A percentile compares a stretch with the other conserved stretches of the same genome.
Conservation (phyloP, 371 early-diverging fungal genomes). For the Rhizopus delemar region DNA sequence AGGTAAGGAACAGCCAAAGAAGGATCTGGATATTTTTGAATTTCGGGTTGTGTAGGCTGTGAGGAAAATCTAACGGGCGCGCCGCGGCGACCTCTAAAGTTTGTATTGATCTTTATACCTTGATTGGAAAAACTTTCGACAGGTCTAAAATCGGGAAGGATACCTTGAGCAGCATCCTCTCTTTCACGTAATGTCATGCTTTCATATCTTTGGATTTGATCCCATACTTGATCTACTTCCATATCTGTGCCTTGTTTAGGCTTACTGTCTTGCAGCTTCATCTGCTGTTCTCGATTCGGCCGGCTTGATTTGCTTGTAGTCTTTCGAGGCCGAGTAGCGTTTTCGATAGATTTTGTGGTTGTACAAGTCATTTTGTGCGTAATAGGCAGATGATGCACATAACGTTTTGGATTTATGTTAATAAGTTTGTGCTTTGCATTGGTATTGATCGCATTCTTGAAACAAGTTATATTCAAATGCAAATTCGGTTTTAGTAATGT, state of each 20-base stretch:
- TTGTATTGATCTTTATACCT: conserved; percentile 1
- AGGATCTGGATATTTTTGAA: conserved; percentile 18
- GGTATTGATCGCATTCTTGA: not conserved
- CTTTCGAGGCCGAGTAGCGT: conserved; percentile 16
- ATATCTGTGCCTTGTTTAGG: not conserved
- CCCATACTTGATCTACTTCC: conserved; percentile 33
- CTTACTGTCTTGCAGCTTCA: not conserved
- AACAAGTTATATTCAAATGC: conserved; percentile 13
- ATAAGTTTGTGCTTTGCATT: conserved; percentile 15
- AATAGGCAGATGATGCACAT: conserved; percentile 22
- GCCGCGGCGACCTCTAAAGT: conserved; percentile 16
- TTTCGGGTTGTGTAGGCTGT: not conserved
- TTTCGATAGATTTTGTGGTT: conserved; percentile 21
- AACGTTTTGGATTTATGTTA: conserved; percentile 16
- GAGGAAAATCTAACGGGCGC: not conserved
- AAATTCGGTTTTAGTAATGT: conserved; percentile 22
- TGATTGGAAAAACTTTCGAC: not conserved
- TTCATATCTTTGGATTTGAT: conserved; percentile 34
- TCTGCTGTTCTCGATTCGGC: not conserved
- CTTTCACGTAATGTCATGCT: conserved; percentile 41
- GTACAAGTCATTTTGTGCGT: conserved; percentile 4
- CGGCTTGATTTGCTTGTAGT: not conserved
- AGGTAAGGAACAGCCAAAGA: conserved; percentile 27
- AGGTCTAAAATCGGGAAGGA: conserved; percentile 15
- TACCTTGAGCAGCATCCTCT: conserved; percentile 32